Percentiles rank a stretch among this genome's conserved stretches.
Conservation (phyloP, 441 rosid genomes). For the Syzygium malaccense region DNA sequence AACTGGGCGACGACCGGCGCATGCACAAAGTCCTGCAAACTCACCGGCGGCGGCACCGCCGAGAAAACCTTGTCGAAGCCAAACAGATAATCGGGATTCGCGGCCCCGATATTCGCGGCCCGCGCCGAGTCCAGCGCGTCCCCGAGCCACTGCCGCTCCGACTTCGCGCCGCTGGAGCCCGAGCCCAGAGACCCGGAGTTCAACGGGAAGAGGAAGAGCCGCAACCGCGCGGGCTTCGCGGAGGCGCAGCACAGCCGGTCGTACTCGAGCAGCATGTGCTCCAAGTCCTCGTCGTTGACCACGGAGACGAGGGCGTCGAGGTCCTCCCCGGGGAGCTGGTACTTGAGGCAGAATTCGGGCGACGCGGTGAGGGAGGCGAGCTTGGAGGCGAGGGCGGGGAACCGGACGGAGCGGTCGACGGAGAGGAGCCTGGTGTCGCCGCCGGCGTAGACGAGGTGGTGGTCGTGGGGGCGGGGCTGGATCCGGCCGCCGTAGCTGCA, state of each 20-base stretch:
- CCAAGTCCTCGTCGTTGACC: conserved; percentile 56
- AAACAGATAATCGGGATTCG: not conserved
- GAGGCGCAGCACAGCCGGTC: conserved; percentile 37
- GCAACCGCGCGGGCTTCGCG: conserved; percentile 38
- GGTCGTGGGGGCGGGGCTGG: conserved; percentile 52
- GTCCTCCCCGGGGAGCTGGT: conserved; percentile 62
- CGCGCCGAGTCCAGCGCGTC: not conserved
- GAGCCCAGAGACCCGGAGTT: not conserved
- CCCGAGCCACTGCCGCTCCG: not conserved
- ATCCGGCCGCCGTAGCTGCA: conserved; percentile 68
- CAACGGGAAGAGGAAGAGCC: conserved; percentile 41
- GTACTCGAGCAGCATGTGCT: conserved; percentile 56
- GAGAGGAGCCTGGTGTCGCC: conserved; percentile 63
- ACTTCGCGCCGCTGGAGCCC: not conserved
- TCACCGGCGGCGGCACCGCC: not conserved
- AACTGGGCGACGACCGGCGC: not conserved
- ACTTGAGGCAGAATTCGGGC: conserved; percentile 39
- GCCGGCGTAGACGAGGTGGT: conserved; percentile 45
- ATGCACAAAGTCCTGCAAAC: not conserved
- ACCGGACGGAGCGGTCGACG: conserved; percentile 35
- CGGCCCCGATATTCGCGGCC: not conserved
- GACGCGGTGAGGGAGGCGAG: conserved; percentile 28
- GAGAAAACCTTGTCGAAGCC: not conserved
- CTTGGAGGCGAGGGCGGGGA: conserved; percentile 25
- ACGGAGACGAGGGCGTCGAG: conserved; percentile 59